Conservation (phyloP, 2,329 filamentous ascomycete genomes). For the Alternaria novae-zelandiae region DNA sequence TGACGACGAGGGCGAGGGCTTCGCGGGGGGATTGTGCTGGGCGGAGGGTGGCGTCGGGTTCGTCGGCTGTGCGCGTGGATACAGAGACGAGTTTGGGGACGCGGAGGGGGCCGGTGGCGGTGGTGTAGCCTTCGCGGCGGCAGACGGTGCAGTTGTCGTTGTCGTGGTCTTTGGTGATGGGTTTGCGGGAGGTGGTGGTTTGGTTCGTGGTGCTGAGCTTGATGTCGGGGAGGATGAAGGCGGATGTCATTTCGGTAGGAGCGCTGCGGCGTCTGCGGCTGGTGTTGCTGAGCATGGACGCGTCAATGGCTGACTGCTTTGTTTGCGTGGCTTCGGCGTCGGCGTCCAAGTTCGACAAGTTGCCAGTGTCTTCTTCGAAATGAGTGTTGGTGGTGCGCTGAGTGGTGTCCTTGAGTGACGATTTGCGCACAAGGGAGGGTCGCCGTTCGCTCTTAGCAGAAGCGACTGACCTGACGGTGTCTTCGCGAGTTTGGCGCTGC, state of each 20-base stretch:
- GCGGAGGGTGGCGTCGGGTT: slow-evolving; percentile 65
- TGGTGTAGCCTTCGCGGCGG: slow-evolving; percentile 51
- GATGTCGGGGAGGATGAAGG: slow-evolving; percentile 69
- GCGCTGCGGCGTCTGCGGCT: slow-evolving; percentile 58
- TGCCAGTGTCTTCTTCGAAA: slow-evolving; percentile 47
- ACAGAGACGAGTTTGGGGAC: slow-evolving; percentile 60
- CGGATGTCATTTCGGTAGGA: slow-evolving; percentile 65
- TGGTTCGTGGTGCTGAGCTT: slow-evolving; percentile 54
- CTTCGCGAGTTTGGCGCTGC: slow-evolving; percentile 47
- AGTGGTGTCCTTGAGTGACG: slow-evolving; percentile 61
- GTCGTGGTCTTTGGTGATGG: slow-evolving; percentile 55
- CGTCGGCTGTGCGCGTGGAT: slow-evolving; percentile 58
- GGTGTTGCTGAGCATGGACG: slow-evolving; percentile 57
- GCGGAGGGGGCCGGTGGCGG: slow-evolving; percentile 39
- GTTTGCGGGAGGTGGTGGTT: slow-evolving; percentile 25
- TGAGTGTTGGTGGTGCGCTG: slow-evolving; percentile 38
- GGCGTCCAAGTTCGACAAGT: slow-evolving; percentile 34
- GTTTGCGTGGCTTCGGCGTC: slow-evolving; percentile 39
- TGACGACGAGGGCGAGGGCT: slow-evolving; percentile 83
- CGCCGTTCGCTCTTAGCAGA: slow-evolving; percentile 49
- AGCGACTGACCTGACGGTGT: slow-evolving; percentile 48
- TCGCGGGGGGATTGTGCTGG: slow-evolving; percentile 70
- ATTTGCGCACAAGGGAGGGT: slow-evolving; percentile 58
- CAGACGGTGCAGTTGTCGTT: slow-evolving; percentile 64
- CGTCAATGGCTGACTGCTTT: slow-evolving; percentile 34